Base-by-base conservation (phyloP, 306 rosid species). In the Cicer arietinum region DNA sequence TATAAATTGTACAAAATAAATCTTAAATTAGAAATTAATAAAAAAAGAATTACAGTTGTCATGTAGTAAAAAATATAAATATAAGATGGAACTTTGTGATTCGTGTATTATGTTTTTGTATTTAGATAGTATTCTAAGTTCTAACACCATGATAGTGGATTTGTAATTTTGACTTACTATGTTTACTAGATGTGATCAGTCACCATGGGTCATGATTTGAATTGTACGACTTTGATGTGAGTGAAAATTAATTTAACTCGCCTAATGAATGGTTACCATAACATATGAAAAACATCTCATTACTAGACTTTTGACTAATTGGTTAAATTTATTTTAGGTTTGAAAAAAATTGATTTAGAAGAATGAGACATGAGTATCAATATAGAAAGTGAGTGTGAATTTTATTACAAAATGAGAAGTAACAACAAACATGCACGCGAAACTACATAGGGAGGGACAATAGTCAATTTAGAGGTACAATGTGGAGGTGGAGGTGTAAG, bases 181-280 rank as follows among this genome's bases (percentile, higher is more conserved):
- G 5, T 71, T 77, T 35, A 43, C 71, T 66, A 10, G 13, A 54
- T 77, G 53, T 20, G 59, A 48, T 73, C 11, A 22, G 57, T 22
- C 68, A 77, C 68, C 4, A 48, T 43, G 71, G 51, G 63, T 37
- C 78, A 77, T 82, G 65, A 82, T 82, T 68, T 72, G n/a, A 42
- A 54, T 7, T 59, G 50, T 56, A 77, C 46, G 48, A 53, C 54
- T 61, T 78, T 68, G 70, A 52, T 74, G 74, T 74, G 80, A 78
- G 74, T 54, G 65, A 48, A 82, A 69, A 46, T 22, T 59, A 61
- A 39, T 54, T 45, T 60, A 53, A 22, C 71, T 61, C 47, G 44
- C 58, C 48, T 7, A 57, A 74, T 67, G 65, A 45, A 11, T 67
- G 75, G 79, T 67, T 65, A 73, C 39, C 66, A 18, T 30, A 25